phyloP scores from a whole-genome alignment of 306 rosid species.

The Amphicarpaea edgeworthii region DNA sequence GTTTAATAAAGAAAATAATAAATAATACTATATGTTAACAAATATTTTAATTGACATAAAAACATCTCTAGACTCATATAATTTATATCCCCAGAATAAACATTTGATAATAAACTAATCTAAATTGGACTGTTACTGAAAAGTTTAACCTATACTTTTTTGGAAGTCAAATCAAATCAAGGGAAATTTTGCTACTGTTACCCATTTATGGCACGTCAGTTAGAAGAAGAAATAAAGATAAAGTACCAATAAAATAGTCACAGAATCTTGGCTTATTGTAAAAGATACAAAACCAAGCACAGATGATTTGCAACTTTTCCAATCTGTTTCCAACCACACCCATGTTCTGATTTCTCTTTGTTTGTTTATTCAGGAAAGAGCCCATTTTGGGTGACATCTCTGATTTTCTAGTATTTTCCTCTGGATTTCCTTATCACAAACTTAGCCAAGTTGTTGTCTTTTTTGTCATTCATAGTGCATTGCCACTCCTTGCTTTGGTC shows the following conservation, averaged over 20 bases:
- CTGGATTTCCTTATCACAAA: conserved; percentile 41
- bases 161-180: not conserved
- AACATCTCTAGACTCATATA: too few relatives aligned
- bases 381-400: conserved; percentile 55
- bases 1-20: not conserved
- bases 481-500: conserved; percentile 28
- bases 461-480: conserved; percentile 39
- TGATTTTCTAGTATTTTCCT: conserved; percentile 35
- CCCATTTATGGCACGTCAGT: conserved; percentile 38
- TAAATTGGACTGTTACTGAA: not conserved
- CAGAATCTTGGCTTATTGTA: conserved; percentile 57
- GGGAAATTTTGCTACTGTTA: conserved; percentile 26
- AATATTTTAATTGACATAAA: not conserved
- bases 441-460: conserved; percentile 35
- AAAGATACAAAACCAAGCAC: conserved; percentile 49
- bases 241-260: conserved; percentile 53
- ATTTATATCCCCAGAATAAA: not conserved
- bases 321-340: conserved; percentile 68
- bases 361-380: conserved; percentile 46
- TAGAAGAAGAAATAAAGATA: conserved; percentile 16
- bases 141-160: not conserved
- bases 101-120: not conserved
- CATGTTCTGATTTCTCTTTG: conserved; percentile 55
- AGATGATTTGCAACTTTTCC: conserved; percentile 56
- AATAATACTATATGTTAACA: too few relatives aligned